These are phyloP conservation scores for Globisporangium abappressorium DNA, from an alignment of 352 stramenopile genomes.

Conservation along the genomic window DNA sequence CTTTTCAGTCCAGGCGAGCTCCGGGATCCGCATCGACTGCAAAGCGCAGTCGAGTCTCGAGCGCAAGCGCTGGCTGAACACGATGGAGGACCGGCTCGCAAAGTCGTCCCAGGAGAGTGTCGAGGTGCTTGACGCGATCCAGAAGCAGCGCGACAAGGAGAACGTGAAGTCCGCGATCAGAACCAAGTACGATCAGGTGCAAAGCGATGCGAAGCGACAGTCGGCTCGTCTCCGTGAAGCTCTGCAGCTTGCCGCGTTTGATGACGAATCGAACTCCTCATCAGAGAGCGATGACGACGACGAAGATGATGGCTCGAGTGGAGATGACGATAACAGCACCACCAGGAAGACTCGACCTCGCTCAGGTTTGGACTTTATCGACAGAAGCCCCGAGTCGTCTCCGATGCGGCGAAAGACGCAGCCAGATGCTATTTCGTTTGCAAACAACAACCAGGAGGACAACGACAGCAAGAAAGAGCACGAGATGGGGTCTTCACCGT, in stretches of 20 bases:
- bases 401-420: conserved; percentile 50
- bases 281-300: conserved; percentile 14
- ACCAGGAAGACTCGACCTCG: conserved; percentile 18
- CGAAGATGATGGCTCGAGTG: conserved; percentile 7
- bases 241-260: conserved; percentile 29
- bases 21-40: conserved; percentile 38
- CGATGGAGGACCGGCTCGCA: conserved; percentile 51
- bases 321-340: conserved; percentile 8
- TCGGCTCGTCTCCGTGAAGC: conserved; percentile 47
- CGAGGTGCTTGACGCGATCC: conserved; percentile 33
- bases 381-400: conserved; percentile 65
- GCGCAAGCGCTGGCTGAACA: conserved; percentile 66
- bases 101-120: conserved; percentile 29
- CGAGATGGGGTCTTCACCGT: background rate
- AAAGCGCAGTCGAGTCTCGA: conserved; percentile 60
- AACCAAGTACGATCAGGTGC: conserved; percentile 47
- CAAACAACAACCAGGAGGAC: conserved; percentile 26
- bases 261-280: conserved; percentile 18
- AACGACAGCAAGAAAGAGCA: conserved; percentile 17
- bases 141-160: conserved; percentile 38
- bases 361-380: conserved; percentile 37
- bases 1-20: conserved; percentile 29
- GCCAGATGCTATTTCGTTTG: conserved; percentile 27
- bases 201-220: conserved; percentile 45
- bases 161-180: conserved; percentile 40